Conservation (phyloP, 106 monocot genomes). For the Dendrobium officinale region DNA sequence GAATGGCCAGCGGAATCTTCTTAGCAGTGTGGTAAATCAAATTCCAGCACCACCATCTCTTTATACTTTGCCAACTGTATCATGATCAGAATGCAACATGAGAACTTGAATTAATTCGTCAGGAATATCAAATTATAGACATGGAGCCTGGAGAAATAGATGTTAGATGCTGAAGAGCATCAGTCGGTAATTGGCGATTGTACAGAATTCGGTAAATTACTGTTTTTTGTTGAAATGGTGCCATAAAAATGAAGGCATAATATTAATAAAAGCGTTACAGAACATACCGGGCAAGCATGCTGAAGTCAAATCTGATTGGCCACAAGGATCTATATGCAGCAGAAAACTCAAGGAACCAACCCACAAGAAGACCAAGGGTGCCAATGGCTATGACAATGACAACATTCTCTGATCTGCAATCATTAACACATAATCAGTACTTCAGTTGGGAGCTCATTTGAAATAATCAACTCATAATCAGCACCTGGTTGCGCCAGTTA, state of each 20-base stretch:
- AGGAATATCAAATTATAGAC: neutral
- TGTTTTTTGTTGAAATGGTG: neutral
- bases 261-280: neutral
- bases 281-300: conserved; percentile 37
- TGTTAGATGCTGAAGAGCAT: no score
- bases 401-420: conserved; percentile 71
- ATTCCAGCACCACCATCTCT: conserved; percentile 49
- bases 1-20: conserved; percentile 65
- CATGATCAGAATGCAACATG: neutral
- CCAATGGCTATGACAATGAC: conserved; percentile 78
- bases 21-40: conserved; percentile 29
- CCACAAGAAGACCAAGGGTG: conserved; percentile 60
- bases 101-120: neutral
- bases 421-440: neutral
- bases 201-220: neutral
- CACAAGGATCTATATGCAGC: conserved; percentile 30
- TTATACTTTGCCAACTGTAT: conserved; percentile 53
- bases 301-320: conserved; percentile 20
- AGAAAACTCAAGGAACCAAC: conserved; percentile 76
- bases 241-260: neutral
- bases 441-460: neutral
- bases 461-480: neutral
- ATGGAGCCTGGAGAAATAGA: neutral
- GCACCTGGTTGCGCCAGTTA: conserved; percentile 75
- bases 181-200: no score